These are phyloP conservation scores for Selenicereus undatus DNA, from an alignment of 148 eudicot genomes.

Conservation along the genomic window DNA sequence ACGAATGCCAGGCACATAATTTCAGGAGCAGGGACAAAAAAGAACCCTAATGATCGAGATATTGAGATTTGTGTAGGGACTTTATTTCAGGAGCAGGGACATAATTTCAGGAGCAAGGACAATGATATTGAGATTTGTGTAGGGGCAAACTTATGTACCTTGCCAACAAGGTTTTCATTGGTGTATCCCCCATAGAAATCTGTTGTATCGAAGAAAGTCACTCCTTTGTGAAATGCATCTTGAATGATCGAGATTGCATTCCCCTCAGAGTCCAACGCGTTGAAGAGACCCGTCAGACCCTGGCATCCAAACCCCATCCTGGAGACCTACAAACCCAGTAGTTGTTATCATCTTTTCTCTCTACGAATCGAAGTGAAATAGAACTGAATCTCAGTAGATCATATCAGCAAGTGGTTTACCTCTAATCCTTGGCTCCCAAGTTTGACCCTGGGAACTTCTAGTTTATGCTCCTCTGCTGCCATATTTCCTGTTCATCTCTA, in stretches of 20 bases:
- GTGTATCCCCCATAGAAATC: slow-evolving; percentile 51
- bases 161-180: slow-evolving; percentile 60
- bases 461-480: slow-evolving; percentile 20
- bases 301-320: slow-evolving; percentile 54
- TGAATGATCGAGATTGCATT: slow-evolving; percentile 50
- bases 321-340: slow-evolving; percentile 35
- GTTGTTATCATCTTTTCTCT: background rate
- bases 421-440: slow-evolving; percentile 44
- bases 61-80: background rate
- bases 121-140: too few species aligned
- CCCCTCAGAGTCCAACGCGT: slow-evolving; percentile 39
- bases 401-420: slow-evolving; percentile 16
- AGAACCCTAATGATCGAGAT: background rate
- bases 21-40: background rate
- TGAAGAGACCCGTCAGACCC: slow-evolving; percentile 38
- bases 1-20: background rate
- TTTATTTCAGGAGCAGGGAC: too few species aligned
- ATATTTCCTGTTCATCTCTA: slow-evolving; percentile 7
- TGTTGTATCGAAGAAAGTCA: slow-evolving; percentile 70
- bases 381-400: background rate
- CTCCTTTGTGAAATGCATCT: slow-evolving; percentile 52
- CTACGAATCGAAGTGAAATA: background rate
- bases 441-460: slow-evolving; percentile 38
- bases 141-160: slow-evolving; percentile 34
- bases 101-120: too few species aligned